These are phyloP conservation scores for Ceratobasidium sp. DNA, from an alignment of 1,284 basidiomycete species.

Conservation along the genomic window DNA sequence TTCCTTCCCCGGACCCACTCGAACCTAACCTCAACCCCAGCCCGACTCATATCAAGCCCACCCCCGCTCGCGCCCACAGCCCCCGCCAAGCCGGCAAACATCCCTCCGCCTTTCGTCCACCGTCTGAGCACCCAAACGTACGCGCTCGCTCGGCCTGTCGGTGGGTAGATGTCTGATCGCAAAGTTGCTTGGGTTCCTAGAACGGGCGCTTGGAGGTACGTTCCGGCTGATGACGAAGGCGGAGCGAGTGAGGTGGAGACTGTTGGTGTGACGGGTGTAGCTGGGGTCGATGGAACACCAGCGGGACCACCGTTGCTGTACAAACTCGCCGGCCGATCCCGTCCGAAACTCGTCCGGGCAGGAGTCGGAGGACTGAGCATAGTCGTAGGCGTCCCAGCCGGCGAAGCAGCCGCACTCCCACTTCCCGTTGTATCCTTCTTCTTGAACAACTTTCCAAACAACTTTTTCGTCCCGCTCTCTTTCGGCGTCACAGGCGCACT, in stretches of 20 bases:
- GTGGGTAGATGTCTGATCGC: conserved; percentile 58
- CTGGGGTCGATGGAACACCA: conserved; percentile 1
- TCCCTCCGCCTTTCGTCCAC: conserved; percentile 74
- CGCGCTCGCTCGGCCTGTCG: conserved; percentile 65
- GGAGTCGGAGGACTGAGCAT: conserved; percentile 42
- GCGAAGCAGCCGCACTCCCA: conserved; percentile 12
- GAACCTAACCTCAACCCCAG: conserved; percentile 74
- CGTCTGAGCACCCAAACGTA: conserved; percentile 87
- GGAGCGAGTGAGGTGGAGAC: conserved; percentile 44
- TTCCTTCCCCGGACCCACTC: conserved; percentile 76
- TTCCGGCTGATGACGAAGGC: conserved; percentile 33
- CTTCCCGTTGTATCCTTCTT: conserved; percentile 62
- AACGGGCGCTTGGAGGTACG: conserved; percentile 67
- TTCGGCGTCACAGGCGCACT: conserved; percentile 47
- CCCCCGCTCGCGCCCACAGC: conserved; percentile 50
- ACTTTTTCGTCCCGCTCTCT: conserved; percentile 65
- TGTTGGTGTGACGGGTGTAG: conserved; percentile 6
- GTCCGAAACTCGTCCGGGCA: conserved; percentile 25
- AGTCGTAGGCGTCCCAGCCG: neutral
- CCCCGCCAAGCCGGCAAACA: conserved; percentile 49
- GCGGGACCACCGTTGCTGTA: conserved; percentile 7
- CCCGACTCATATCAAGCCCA: conserved; percentile 50
- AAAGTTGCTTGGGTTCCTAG: conserved; percentile 74
- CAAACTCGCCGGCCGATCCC: conserved; percentile 23
- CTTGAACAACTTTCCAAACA: conserved; percentile 83